Percentiles rank a stretch among this genome's conserved stretches.
Conservation (phyloP, 2,329 filamentous ascomycete genomes). For the Tympanopsis confertula region DNA sequence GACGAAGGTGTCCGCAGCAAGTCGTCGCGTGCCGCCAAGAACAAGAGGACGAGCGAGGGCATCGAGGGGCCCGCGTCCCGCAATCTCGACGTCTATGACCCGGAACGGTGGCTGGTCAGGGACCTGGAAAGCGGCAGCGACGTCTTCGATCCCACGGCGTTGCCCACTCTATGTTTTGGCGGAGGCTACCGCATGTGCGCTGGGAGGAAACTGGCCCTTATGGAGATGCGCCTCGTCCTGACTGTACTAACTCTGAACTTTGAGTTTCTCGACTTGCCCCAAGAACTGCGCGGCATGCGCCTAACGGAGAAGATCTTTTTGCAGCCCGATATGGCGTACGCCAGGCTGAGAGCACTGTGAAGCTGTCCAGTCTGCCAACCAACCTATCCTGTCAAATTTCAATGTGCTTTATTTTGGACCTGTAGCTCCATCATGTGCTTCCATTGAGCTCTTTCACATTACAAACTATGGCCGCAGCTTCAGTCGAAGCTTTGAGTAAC, state of each 20-base stretch:
- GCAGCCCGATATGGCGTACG: constrained; percentile 1
- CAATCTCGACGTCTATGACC: constrained; percentile 18
- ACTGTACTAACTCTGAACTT: not conserved
- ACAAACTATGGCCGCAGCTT: too few species aligned
- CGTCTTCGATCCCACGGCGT: constrained; percentile 18
- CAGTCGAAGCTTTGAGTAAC: too few species aligned
- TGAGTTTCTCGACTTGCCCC: not conserved
- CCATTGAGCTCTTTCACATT: too few species aligned
- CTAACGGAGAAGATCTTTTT: constrained; percentile 3
- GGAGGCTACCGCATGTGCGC: constrained; percentile 22
- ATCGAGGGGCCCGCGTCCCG: constrained; percentile 8
- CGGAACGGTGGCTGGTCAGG: constrained; percentile 23
- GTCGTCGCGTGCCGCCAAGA: constrained; percentile 12
- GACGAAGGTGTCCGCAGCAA: constrained; percentile 15
- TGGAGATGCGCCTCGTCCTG: not conserved
- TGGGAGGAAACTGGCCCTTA: constrained; percentile 11
- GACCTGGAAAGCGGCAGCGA: constrained; percentile 11
- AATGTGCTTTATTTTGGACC: too few species aligned
- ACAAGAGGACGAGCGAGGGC: constrained; percentile 14
- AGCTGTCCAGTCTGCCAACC: constrained; percentile 2
- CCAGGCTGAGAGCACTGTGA: constrained; percentile 3
- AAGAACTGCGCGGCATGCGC: constrained; percentile 2
- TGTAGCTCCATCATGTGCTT: too few species aligned
- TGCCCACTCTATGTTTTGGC: constrained; percentile 21
- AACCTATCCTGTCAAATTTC: too few species aligned